Evolutionary conservation across 108 stramenopile genomes (phyloP), one percentile per base, ranked within the genome.

Genomic region (Phaeodactylum tricornutum): DNA sequence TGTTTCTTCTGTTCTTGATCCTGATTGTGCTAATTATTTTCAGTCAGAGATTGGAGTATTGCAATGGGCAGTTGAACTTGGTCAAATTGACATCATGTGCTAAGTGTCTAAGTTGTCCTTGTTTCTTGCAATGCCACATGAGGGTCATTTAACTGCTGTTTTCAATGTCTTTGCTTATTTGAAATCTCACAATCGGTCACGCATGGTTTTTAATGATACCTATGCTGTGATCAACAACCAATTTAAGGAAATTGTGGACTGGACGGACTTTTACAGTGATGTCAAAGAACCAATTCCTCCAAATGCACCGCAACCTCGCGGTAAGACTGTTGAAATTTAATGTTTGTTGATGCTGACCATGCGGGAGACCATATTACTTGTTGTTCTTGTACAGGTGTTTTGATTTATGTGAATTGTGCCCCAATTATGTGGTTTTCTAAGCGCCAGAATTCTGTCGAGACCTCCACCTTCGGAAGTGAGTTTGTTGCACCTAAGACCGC

Each of bases 331-430:
- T 14, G 11, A 41, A 15, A 55, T 56, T 2, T 29, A 19, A 2
- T 14, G n/a, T 79, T 69, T 48, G 74, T 75, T 25, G 79, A 81
- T 66, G 43, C 59, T n/a, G 56, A 70, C 40, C 74, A 73, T 48
- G 79, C 74, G 4, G 74, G 69, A 14, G 50, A 65, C 38, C 34
- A 49, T 29, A 32, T 59, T 8, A 75, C 71, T 9, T 11, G 74
- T 6, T 33, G 76, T 30, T 73, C 71, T 1, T 35, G 68, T 6
- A 76, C 77, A 24, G 82, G 77, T 0, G 40, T 77, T 12, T 7
- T 84, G 0, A 56, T 84, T 17, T 74, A 67, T 39, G 25, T 77
- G 15, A 71, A 82, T 42, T 47, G 39, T 19, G 63, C 81, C n/a
- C 61, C 67, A 1, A 72, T 77, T 17, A 15, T 63, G 1, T 72